Evolutionary conservation across 331 rosid genomes (phyloP).

Genomic region (Rhamnella rubrinervis): DNA sequence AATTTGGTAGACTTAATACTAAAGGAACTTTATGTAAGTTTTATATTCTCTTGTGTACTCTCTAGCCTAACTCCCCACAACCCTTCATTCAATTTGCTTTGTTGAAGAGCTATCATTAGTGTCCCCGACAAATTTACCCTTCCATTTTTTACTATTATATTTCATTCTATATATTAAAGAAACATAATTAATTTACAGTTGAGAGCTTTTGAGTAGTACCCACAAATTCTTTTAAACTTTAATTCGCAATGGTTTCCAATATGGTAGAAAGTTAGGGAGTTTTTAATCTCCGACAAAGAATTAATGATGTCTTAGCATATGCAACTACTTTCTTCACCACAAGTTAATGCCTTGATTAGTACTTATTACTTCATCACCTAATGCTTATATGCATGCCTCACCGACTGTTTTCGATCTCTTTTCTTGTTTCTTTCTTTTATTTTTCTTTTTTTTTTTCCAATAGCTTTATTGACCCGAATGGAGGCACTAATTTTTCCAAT

Average conservation of each 20-base stretch:
- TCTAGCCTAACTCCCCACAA: neutral
- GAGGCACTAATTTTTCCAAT: constrained; percentile 1
- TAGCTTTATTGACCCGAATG: neutral
- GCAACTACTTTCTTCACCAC: constrained; percentile 35
- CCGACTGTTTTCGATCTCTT: no score
- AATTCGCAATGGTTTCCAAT: no score
- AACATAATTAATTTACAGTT: no score
- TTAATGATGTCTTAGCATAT: constrained; percentile 33
- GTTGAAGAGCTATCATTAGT: constrained; percentile 13
- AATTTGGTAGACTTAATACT: constrained; percentile 26
- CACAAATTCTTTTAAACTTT: no score
- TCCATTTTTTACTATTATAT: constrained; percentile 1
- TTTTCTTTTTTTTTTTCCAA: neutral
- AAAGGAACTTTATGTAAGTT: constrained; percentile 17
- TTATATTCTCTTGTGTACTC: neutral
- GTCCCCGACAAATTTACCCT: constrained; percentile 6
- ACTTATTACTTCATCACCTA: constrained; percentile 21
- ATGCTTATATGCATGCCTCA: constrained; percentile 8
- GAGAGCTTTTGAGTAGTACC: no score
- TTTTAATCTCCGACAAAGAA: constrained; percentile 37
- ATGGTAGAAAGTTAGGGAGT: constrained; percentile 1
- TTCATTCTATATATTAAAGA: neutral
- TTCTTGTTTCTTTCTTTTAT: neutral
- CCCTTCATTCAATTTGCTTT: neutral
- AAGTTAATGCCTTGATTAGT: constrained; percentile 32